Percentiles rank a stretch among this genome's conserved stretches.
These are phyloP conservation scores for Botrytis galanthina DNA, from an alignment of 2,329 filamentous ascomycete species.

Conservation along the genomic window DNA sequence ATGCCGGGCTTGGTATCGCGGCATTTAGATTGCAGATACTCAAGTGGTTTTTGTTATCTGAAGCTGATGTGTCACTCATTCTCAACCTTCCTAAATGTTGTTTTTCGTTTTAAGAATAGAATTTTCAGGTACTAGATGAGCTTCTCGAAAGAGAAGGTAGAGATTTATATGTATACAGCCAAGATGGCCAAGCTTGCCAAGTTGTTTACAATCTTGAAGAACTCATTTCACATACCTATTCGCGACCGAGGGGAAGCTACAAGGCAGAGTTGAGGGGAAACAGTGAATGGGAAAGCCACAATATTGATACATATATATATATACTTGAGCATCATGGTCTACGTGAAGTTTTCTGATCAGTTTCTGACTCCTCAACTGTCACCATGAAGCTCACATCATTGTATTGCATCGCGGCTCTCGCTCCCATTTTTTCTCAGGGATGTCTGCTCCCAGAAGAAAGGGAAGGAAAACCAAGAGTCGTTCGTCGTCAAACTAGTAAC, in stretches of 20 bases:
- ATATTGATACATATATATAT: constrained; percentile 6
- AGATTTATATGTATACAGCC: neutral
- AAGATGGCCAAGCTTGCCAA: constrained; percentile 12
- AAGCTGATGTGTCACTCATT: neutral
- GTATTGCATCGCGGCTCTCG: constrained; percentile 23
- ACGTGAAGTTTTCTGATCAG: neutral
- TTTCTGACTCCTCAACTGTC: neutral
- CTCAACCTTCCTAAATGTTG: neutral
- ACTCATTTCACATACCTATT: neutral
- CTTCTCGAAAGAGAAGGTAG: neutral
- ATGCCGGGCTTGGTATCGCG: neutral
- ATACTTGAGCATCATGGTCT: neutral
- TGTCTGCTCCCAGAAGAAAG: constrained; percentile 44
- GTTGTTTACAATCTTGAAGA: neutral
- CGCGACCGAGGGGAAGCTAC: neutral
- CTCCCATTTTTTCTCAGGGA: constrained; percentile 25
- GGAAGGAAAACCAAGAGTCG: constrained; percentile 26
- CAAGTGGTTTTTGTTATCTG: neutral
- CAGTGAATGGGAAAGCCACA: neutral
- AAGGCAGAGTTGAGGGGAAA: neutral
- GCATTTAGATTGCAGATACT: neutral
- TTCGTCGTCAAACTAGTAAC: constrained; percentile 25
- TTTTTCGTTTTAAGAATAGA: neutral
- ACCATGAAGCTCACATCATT: constrained; percentile 29
- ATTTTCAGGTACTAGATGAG: neutral